A percentile compares a stretch with the other conserved stretches of the same genome.
Conservation (phyloP, 1,139 yeast genomes). For the Arxiozyma slooffiae region DNA sequence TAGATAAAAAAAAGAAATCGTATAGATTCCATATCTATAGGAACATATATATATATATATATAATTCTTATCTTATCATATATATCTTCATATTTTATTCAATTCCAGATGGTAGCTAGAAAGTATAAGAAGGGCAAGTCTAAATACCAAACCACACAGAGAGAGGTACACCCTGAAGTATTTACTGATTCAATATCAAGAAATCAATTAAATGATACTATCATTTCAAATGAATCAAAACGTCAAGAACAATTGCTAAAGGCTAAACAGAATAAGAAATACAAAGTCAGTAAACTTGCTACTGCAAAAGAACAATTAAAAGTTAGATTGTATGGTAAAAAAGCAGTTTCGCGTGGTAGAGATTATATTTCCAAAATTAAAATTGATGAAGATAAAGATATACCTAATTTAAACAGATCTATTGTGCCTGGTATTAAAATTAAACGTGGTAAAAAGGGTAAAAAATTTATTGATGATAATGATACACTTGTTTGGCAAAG, state of each 20-base stretch:
- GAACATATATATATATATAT: background rate
- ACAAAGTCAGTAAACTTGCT: constrained; percentile 34
- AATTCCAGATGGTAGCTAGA: constrained; percentile 3
- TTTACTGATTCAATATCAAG: constrained; percentile 54
- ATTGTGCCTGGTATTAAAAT: constrained; percentile 76
- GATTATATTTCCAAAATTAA: constrained; percentile 41
- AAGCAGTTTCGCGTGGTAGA: constrained; percentile 16
- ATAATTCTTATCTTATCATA: background rate
- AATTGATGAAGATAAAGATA: constrained; percentile 64
- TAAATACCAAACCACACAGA: constrained; percentile 12
- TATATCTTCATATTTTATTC: background rate
- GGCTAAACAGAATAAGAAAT: constrained; percentile 3
- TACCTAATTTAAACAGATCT: constrained; percentile 75
- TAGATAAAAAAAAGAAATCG: background rate
- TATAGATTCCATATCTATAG: background rate
- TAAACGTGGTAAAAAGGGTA: constrained; percentile 82
- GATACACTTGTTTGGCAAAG: constrained; percentile 56
- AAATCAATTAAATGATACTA: constrained; percentile 46
- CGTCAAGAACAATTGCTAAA: constrained; percentile 1
- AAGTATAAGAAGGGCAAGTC: constrained; percentile 3
- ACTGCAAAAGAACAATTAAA: constrained; percentile 59
- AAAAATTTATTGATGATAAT: constrained; percentile 69
- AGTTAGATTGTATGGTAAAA: constrained; percentile 59
- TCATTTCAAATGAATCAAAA: background rate
- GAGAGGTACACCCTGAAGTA: constrained; percentile 59